Conservation (phyloP, 805 yeast species). For the Clavispora phyllophila region DNA sequence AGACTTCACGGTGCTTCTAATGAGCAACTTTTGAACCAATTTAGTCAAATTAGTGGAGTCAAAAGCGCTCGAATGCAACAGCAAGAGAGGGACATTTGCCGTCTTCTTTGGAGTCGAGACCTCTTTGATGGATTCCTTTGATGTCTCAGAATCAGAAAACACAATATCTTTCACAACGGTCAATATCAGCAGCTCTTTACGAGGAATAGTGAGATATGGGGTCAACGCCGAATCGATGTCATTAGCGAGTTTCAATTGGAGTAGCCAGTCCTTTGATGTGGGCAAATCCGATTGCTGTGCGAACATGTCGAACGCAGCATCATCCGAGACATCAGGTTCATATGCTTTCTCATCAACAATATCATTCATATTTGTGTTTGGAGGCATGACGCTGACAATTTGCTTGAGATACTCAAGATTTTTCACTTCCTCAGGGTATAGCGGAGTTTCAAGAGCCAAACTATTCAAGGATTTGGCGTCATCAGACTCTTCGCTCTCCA, state of each 20-base stretch:
- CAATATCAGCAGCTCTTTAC: constrained; percentile 16
- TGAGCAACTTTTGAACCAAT: constrained; percentile 16
- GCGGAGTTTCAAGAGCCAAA: constrained; percentile 10
- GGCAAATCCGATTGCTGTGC: constrained; percentile 44
- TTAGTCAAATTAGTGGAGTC: constrained; percentile 15
- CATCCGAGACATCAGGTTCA: constrained; percentile 55
- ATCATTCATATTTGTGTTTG: constrained; percentile 26
- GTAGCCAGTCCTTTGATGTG: constrained; percentile 56
- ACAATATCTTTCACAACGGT: constrained; percentile 44
- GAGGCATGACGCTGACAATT: constrained; percentile 28
- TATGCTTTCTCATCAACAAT: constrained; percentile 59
- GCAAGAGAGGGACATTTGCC: constrained; percentile 4
- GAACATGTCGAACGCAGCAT: constrained; percentile 28
- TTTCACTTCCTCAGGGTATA: constrained; percentile 8
- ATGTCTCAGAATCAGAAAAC: constrained; percentile 41
- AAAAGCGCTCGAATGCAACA: background rate
- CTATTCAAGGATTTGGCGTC: constrained; percentile 9
- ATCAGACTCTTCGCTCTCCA: constrained; percentile 21
- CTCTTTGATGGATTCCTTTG: constrained; percentile 13
- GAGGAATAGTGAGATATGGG: constrained; percentile 17
- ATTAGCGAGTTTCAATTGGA: constrained; percentile 52
- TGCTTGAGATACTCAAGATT: constrained; percentile 33
- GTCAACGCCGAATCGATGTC: constrained; percentile 40
- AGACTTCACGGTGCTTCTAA: constrained; percentile 16
- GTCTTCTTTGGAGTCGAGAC: constrained; percentile 20